Conservation (phyloP, 169 alveolate genomes). For the Plasmodium cynomolgi region DNA sequence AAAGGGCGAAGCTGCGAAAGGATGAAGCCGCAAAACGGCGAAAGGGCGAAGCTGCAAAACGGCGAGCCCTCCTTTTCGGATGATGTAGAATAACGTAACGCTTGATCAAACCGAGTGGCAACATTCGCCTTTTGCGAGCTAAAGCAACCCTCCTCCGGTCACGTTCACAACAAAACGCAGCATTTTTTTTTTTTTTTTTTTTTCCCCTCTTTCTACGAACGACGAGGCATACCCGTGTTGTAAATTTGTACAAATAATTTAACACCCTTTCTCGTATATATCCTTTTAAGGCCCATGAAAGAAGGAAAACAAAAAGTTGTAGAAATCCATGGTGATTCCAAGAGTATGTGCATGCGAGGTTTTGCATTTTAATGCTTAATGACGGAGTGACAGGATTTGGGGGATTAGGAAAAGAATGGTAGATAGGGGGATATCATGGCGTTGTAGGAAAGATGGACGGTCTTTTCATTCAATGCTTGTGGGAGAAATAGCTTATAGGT, state of each 20-base stretch:
- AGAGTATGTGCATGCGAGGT: slow-evolving; percentile 17
- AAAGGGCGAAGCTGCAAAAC: neutral
- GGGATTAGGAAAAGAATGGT: neutral
- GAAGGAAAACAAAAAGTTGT: slow-evolving; percentile 11
- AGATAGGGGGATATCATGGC: neutral
- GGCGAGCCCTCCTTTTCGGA: neutral
- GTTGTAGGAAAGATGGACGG: neutral
- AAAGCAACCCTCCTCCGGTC: neutral
- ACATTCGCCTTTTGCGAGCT: neutral
- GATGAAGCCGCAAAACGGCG: neutral
- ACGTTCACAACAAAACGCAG: neutral
- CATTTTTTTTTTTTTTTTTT: neutral
- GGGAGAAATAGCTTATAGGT: neutral
- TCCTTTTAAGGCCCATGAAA: slow-evolving; percentile 30
- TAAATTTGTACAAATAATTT: neutral
- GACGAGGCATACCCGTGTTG: neutral
- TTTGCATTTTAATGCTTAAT: neutral
- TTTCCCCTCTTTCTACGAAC: neutral
- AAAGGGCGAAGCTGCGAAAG: neutral
- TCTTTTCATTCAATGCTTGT: neutral
- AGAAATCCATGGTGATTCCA: neutral
- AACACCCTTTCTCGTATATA: neutral
- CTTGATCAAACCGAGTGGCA: neutral
- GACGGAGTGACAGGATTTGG: neutral
- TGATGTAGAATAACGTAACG: neutral